These are phyloP conservation scores for Huntiella moniliformis DNA, from an alignment of 2,329 filamentous ascomycete genomes.

Conservation along the genomic window DNA sequence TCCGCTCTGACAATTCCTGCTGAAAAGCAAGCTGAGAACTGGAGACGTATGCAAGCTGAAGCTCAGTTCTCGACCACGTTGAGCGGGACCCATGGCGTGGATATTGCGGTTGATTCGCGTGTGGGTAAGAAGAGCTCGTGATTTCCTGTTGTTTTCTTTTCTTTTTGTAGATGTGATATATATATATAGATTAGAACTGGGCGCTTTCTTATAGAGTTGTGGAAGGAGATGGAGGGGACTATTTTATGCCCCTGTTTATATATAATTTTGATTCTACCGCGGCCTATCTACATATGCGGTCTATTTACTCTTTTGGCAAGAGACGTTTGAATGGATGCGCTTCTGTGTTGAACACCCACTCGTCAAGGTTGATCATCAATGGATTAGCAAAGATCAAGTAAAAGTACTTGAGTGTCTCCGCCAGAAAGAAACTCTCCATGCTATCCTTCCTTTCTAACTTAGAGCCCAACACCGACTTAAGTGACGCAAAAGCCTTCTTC, in stretches of 20 bases:
- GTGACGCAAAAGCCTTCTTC: constrained; percentile 42
- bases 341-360: constrained; percentile 42
- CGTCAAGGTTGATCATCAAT: constrained; percentile 37
- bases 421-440: constrained; percentile 46
- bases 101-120: constrained; percentile 8
- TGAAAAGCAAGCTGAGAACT: constrained; percentile 39
- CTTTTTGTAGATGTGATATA: neutral
- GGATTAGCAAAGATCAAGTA: constrained; percentile 44
- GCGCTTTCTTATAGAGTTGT: neutral
- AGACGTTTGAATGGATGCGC: constrained; percentile 29
- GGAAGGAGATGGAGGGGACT: neutral
- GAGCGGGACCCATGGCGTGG: constrained; percentile 11
- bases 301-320: constrained; percentile 2
- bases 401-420: constrained; percentile 50
- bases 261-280: neutral
- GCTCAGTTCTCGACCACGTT: constrained; percentile 10
- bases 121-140: constrained; percentile 12
- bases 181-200: neutral
- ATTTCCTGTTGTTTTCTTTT: neutral
- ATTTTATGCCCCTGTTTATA: constrained; percentile 1
- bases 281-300: neutral
- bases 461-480: constrained; percentile 38
- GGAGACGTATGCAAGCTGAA: constrained; percentile 15
- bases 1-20: constrained; percentile 74
- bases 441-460: constrained; percentile 16